These are phyloP conservation scores for Arachnopeziza araneosa DNA, from an alignment of 2,329 filamentous ascomycete species.

Conservation along the genomic window DNA sequence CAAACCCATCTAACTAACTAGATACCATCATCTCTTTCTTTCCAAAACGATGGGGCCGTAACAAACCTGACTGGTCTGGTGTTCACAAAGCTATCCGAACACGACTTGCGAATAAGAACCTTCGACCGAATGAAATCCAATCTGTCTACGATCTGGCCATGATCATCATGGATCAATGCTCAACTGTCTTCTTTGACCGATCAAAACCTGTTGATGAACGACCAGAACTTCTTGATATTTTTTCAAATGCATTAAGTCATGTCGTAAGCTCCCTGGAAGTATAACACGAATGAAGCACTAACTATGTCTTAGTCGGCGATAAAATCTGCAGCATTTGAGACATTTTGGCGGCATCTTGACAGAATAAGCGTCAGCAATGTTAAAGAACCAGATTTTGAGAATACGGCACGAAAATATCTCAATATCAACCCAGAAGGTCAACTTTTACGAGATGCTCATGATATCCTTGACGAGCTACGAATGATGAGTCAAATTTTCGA, in stretches of 20 bases:
- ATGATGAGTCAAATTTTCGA: slow-evolving; percentile 37
- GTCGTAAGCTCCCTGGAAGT: slow-evolving; percentile 31
- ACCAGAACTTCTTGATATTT: slow-evolving; percentile 38
- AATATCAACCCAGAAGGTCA: slow-evolving; percentile 39
- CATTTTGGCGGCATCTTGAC: slow-evolving; percentile 30
- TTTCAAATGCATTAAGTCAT: slow-evolving; percentile 37
- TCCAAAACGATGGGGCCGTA: slow-evolving; percentile 36
- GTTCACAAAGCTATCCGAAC: slow-evolving; percentile 37
- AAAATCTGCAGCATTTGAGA: slow-evolving; percentile 35
- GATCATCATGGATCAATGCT: slow-evolving; percentile 35
- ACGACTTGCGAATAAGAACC: slow-evolving; percentile 21
- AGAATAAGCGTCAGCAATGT: slow-evolving; percentile 19
- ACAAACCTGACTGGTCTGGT: slow-evolving; percentile 35
- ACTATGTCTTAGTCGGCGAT: slow-evolving; percentile 30
- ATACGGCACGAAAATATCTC: slow-evolving; percentile 19
- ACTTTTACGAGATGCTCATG: slow-evolving; percentile 38
- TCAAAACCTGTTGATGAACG: slow-evolving; percentile 29
- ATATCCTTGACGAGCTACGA: slow-evolving; percentile 40
- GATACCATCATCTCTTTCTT: slow-evolving; percentile 38
- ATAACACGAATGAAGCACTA: not conserved
- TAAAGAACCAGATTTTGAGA: slow-evolving; percentile 2
- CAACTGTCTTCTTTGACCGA: slow-evolving; percentile 36
- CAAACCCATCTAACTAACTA: slow-evolving; percentile 7
- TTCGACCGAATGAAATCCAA: slow-evolving; percentile 21
- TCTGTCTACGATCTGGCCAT: slow-evolving; percentile 35